Evolutionary conservation across 2,329 filamentous ascomycete species (phyloP).

Genomic region (Verruconis gallopava): DNA sequence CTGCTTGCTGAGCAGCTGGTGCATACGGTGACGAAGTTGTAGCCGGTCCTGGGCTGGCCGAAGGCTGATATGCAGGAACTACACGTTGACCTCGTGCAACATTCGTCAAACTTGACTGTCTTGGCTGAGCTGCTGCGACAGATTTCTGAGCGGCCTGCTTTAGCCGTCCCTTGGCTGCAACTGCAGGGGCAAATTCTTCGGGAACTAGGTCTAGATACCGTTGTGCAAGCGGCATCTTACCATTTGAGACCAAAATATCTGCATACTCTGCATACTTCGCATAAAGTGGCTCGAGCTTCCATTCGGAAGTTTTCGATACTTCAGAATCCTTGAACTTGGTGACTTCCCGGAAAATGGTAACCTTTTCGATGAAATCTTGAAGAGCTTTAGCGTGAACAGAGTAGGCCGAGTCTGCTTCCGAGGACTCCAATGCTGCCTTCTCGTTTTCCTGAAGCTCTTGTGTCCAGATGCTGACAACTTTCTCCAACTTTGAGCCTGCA

Average conservation of each 20-base stretch:
- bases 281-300: constrained; percentile 82
- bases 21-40: constrained; percentile 22
- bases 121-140: constrained; percentile 17
- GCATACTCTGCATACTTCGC: constrained; percentile 96
- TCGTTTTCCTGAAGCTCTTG: constrained; percentile 78
- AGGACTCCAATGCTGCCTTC: constrained; percentile 54
- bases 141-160: constrained; percentile 65
- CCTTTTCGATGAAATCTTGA: constrained; percentile 95
- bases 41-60: constrained; percentile 22
- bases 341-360: constrained; percentile 88
- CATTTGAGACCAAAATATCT: constrained; percentile 83
- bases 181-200: constrained; percentile 68
- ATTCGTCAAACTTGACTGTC: constrained; percentile 6
- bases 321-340: constrained; percentile 82
- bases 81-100: constrained; percentile 22
- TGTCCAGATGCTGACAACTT: constrained; percentile 91
- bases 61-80: constrained; percentile 18
- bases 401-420: constrained; percentile 35
- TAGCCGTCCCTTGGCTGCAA: constrained; percentile 74
- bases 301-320: constrained; percentile 54
- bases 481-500: constrained; percentile 90
- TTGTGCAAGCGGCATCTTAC: constrained; percentile 73
- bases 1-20: constrained; percentile 16
- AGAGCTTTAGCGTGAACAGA: constrained; percentile 80
- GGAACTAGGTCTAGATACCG: constrained; percentile 86